Evolutionary conservation across 805 yeast species (phyloP), one percentile per base, ranked within the genome.

Genomic region (Scheffersomyces coipomensis): DNA sequence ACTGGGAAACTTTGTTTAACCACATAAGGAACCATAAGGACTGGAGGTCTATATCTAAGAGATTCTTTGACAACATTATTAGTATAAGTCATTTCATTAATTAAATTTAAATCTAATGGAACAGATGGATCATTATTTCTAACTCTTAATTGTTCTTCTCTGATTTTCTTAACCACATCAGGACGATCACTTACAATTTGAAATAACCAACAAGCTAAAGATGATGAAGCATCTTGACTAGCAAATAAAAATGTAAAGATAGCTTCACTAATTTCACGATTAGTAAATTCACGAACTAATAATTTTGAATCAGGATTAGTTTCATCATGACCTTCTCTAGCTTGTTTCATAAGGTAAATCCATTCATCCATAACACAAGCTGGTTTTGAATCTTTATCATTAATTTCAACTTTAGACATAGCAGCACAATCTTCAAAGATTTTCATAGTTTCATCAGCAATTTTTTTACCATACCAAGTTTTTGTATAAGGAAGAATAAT

Each of bases 121-220:
- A 62, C 69, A 47, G 64, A 55, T 40, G 87, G 85, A 60, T 91
- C 90, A 53, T 86, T 83, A 52, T 75, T 73, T 70, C 98, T 84
- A 40, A 93, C 85, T 9, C 71, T 68, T 52, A 90, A 62, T 72
- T 93, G 99, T 67, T 93, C 99, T 64, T 86, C 87, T 69, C 98
- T 85, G 48, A 93, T 78, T 65, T 90, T 90, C 29, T 65, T 73
- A 62, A 81, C 79, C 43, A 93, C 84, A 49, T 93, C 98, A 29
- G 97, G 97, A 57, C 97, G 80, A 63, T 93, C 99, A 45, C 97
- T 90, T 40, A 89, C 83, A 52, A 89, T 79, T 74, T 93, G 99
- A 81, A 91, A 93, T 56, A 93, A 75, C 99, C 99, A 93, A 66
- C 98, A 91, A 47, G 97, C 93, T 52, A 95, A 82, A 3, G 97